Conservation (phyloP, 1,284 basidiomycete species). For the Microbotryum silenes-acaulis region DNA sequence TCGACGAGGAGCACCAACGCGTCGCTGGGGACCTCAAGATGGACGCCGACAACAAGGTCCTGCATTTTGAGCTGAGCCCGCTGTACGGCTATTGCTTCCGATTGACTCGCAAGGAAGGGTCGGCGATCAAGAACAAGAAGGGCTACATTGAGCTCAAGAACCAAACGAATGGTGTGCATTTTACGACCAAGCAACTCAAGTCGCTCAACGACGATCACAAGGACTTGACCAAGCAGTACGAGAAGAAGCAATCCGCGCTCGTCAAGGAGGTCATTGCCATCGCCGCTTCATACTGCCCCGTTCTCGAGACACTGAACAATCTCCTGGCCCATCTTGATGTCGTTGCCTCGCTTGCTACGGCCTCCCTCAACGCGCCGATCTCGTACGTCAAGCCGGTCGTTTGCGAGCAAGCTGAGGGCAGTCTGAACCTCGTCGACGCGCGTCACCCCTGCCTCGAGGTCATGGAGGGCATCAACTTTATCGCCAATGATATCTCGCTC, state of each 20-base stretch:
- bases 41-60: conserved; percentile 82
- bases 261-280: conserved; percentile 92
- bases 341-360: conserved; percentile 84
- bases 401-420: conserved; percentile 66
- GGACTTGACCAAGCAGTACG: conserved; percentile 63
- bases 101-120: conserved; percentile 77
- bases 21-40: conserved; percentile 68
- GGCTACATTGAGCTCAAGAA: conserved; percentile 79
- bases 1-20: conserved; percentile 73
- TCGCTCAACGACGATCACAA: conserved; percentile 63
- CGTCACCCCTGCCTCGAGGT: conserved; percentile 95
- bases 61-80: conserved; percentile 88
- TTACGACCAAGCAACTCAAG: conserved; percentile 75
- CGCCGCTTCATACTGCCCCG: conserved; percentile 73
- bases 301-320: conserved; percentile 81
- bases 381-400: conserved; percentile 79
- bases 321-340: conserved; percentile 88
- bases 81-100: conserved; percentile 91
- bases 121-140: conserved; percentile 59
- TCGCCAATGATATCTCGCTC: conserved; percentile 89
- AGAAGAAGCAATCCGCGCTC: conserved; percentile 66
- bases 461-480: conserved; percentile 91
- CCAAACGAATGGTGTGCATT: conserved; percentile 80
- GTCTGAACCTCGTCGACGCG: conserved; percentile 68
- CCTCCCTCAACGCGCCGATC: conserved; percentile 75